Evolutionary conservation across 176 grass and related monocot species (phyloP).

Genomic region (Avena atlantica): DNA sequence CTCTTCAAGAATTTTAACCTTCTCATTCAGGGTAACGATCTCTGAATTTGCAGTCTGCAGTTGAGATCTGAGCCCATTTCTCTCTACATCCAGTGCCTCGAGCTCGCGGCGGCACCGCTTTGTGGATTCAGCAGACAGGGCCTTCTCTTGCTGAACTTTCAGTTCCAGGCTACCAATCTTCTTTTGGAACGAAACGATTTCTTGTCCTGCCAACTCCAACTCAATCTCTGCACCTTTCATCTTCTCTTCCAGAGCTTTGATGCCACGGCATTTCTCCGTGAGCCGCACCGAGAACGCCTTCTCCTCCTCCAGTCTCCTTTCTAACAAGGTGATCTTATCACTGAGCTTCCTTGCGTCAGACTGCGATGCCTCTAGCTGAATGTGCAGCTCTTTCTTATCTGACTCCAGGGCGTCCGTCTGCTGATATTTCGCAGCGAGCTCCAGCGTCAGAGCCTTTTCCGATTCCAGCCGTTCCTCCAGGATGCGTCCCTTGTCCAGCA

Average conservation of each 20-base stretch:
- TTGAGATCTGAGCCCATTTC: conserved; percentile 45
- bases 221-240: conserved; percentile 66
- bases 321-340: conserved; percentile 53
- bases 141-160: conserved; percentile 60
- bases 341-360: conserved; percentile 53
- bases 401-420: conserved; percentile 63
- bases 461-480: conserved; percentile 60
- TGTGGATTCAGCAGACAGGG: conserved; percentile 44
- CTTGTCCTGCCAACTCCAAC: conserved; percentile 55
- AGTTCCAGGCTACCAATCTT: conserved; percentile 52
- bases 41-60: conserved; percentile 51
- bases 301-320: conserved; percentile 69
- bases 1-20: conserved; percentile 56
- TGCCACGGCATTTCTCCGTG: conserved; percentile 49
- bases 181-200: conserved; percentile 55
- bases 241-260: conserved; percentile 56
- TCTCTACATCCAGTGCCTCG: conserved; percentile 45
- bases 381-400: conserved; percentile 49
- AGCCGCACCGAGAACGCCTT: conserved; percentile 58
- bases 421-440: conserved; percentile 55
- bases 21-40: conserved; percentile 42
- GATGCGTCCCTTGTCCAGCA: conserved; percentile 53
- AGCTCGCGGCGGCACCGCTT: conserved; percentile 43
- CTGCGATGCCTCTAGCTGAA: conserved; percentile 54
- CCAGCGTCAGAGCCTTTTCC: conserved; percentile 58